Evolutionary conservation across 2,329 filamentous ascomycete genomes (phyloP).

Genomic region (Apiospora pterosperma): DNA sequence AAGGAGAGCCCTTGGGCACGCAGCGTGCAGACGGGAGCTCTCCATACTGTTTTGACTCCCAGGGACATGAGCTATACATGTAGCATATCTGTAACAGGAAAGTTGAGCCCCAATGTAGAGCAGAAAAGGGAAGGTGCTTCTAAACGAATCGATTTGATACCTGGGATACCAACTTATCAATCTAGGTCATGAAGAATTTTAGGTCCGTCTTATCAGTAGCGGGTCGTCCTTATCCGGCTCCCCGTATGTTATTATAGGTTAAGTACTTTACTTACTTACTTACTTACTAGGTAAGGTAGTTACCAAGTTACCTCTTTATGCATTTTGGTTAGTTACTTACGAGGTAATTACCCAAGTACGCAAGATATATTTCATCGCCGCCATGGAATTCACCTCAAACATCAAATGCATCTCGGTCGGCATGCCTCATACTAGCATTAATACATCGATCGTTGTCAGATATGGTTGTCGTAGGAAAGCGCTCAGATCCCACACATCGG

Average conservation of each 20-base stretch:
- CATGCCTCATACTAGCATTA: neutral
- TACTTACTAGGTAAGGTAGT: too few species aligned
- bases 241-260: neutral
- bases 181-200: neutral
- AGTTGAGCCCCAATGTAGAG: neutral
- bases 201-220: neutral
- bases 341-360: too few species aligned
- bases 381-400: neutral
- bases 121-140: neutral
- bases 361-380: too few species aligned
- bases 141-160: neutral
- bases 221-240: neutral
- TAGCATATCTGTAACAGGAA: slow-evolving; percentile 12
- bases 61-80: slow-evolving; percentile 29
- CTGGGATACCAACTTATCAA: neutral
- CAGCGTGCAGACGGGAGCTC: slow-evolving; percentile 20
- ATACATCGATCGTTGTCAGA: neutral
- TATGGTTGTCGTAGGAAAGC: neutral
- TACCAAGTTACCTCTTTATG: too few species aligned
- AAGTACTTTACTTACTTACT: too few species aligned
- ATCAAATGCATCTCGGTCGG: neutral
- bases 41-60: slow-evolving; percentile 25
- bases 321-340: too few species aligned
- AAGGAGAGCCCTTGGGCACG: slow-evolving; percentile 22
- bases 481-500: neutral